These are phyloP conservation scores for Aspergillus pseudonomiae DNA, from an alignment of 2,329 filamentous ascomycete genomes.

Conservation along the genomic window DNA sequence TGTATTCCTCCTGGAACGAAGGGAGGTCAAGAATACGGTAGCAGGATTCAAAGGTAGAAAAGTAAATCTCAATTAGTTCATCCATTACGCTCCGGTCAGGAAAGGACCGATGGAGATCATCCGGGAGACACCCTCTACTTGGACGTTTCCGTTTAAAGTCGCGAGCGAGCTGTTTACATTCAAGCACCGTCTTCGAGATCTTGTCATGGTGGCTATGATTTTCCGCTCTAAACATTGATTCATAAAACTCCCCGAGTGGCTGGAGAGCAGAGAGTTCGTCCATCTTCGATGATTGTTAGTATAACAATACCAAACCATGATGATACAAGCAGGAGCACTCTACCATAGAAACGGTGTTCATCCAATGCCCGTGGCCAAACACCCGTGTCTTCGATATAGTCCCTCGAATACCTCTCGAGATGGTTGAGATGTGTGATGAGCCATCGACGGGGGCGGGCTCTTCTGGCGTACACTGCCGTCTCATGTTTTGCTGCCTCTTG, in stretches of 20 bases:
- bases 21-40: slow-evolving; percentile 32
- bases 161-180: slow-evolving; percentile 30
- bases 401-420: slow-evolving; percentile 18
- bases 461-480: background rate
- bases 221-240: background rate
- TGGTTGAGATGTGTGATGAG: background rate
- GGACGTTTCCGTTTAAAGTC: slow-evolving; percentile 24
- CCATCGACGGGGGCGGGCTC: background rate
- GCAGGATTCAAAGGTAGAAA: slow-evolving; percentile 31
- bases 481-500: background rate
- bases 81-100: slow-evolving; percentile 19
- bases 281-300: background rate
- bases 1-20: slow-evolving; percentile 31
- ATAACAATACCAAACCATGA: background rate
- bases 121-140: slow-evolving; percentile 19
- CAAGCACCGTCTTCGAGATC: slow-evolving; percentile 11
- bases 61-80: slow-evolving; percentile 25
- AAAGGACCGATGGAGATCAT: slow-evolving; percentile 14
- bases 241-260: slow-evolving; percentile 10
- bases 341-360: slow-evolving; percentile 24
- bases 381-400: slow-evolving; percentile 28
- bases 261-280: slow-evolving; percentile 11
- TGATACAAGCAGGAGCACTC: background rate
- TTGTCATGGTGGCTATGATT: background rate
- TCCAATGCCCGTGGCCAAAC: slow-evolving; percentile 31